Base-by-base conservation (phyloP, 208 protist species). In the Porcisia deanei region DNA sequence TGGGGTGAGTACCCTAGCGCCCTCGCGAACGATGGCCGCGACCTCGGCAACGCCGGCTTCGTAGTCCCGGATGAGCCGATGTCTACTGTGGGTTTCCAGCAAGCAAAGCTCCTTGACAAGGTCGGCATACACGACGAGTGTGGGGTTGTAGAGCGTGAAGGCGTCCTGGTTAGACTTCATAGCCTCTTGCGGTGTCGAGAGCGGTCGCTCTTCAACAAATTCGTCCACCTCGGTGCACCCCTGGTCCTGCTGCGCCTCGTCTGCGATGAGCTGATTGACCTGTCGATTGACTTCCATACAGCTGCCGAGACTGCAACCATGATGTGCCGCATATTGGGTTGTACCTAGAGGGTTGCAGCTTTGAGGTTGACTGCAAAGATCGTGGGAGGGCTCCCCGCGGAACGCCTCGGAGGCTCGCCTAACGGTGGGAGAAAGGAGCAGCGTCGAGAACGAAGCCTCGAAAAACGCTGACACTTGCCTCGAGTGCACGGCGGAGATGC, bases 81-180 rank as follows among this genome's bases (percentile, higher is more conserved):
- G 77, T 3, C 77, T 66, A 25, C 43, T 45, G 25, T 71, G 49
- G 10, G 77, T 82, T 73, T 82, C 77, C 39, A 73, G 47, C 57
- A 82, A 57, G 47, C 55, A 77, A 22, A 82, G 20, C 9, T 76
- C 72, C 14, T 77, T 64, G 45, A 22, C 25, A 10, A 72, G 72
- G 3, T 57, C 53, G 2, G 64, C 43, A 74, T 71, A 77, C 34
- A 47, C 76, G 41, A 70, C 39, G 39, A 82, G 59, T 39, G 59
- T 74, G 59, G 67, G 58, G n/a, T 45, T 59, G 72, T 82, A 57
- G 7, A 82, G 66, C 57, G 67, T 16, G 58, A 65, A 67, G 37
- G 77, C n/a, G 16, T 65, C 73, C 45, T 82, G 67, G 41, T 39
- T n/a, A 22, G 43, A 58, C 65, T 65, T 69, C 78, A 69, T 0